Conservation (phyloP, 1,139 yeast genomes). For the Debaryomyces coudertii region DNA sequence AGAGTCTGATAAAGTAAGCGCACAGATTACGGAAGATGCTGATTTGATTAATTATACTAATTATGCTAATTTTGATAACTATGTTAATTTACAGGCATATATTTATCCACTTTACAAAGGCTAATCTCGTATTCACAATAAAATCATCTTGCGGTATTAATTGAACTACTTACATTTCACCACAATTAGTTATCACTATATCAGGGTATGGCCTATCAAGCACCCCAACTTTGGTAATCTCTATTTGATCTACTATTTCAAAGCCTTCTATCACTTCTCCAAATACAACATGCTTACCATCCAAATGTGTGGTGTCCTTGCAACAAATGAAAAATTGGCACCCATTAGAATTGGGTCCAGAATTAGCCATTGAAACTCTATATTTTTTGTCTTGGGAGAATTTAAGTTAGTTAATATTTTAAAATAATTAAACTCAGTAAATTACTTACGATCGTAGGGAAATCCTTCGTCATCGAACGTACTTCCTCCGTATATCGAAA, state of each 20-base stretch:
- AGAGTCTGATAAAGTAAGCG: background rate
- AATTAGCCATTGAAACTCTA: slow-evolving; percentile 39
- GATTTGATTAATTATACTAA: background rate
- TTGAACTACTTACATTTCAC: slow-evolving; percentile 34
- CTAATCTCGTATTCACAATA: background rate
- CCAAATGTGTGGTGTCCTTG: slow-evolving; percentile 34
- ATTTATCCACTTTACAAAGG: background rate
- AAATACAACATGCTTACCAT: slow-evolving; percentile 61
- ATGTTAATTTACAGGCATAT: background rate
- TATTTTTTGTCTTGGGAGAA: slow-evolving; percentile 21
- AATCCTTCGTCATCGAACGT: slow-evolving; percentile 40
- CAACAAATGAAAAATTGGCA: slow-evolving; percentile 40
- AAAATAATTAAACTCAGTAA: background rate
- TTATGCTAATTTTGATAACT: background rate
- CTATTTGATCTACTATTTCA: slow-evolving; percentile 37
- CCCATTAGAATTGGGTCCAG: slow-evolving; percentile 39
- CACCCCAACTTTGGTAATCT: slow-evolving; percentile 25
- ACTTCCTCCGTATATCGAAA: slow-evolving; percentile 33
- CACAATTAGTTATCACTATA: slow-evolving; percentile 27
- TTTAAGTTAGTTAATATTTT: slow-evolving; percentile 10
- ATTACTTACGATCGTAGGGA: slow-evolving; percentile 24
- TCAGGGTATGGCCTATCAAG: slow-evolving; percentile 31
- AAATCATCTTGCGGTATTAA: background rate
- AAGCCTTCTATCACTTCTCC: slow-evolving; percentile 52
- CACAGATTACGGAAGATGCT: background rate